phyloP scores from a whole-genome alignment of 2,329 filamentous ascomycete genomes.

The Penicillium polonicum region DNA sequence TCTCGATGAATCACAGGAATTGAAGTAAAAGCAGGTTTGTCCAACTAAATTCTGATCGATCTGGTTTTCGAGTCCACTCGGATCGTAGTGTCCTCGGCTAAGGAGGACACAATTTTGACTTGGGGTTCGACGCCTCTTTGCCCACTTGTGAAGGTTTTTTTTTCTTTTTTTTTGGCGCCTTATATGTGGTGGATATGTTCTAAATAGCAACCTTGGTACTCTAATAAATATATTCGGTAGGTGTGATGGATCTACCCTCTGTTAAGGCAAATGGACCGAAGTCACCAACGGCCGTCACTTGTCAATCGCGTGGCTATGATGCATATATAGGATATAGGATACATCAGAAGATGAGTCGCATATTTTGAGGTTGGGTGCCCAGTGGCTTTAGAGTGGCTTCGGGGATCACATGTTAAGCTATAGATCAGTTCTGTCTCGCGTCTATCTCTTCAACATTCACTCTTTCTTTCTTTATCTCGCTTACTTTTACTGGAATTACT shows the following conservation, averaged over 20 bases:
- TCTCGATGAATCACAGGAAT: not conserved
- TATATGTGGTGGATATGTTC: not conserved
- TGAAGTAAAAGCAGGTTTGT: not conserved
- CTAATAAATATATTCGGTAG: not conserved
- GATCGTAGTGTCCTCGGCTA: conserved; percentile 4
- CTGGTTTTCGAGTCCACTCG: not conserved
- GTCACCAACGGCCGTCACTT: not conserved
- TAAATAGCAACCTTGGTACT: not conserved
- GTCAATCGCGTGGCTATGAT: conserved; percentile 15
- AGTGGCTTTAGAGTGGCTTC: not conserved
- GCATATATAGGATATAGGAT: not conserved
- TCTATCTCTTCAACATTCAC: not conserved
- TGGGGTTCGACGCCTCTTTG: not conserved
- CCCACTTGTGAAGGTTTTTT: not conserved
- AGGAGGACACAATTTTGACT: not conserved
- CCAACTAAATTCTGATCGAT: not conserved
- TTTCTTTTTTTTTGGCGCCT: not conserved
- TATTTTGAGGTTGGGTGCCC: not conserved
- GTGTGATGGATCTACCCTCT: not conserved
- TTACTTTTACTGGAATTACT: not conserved
- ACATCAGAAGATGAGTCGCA: not conserved
- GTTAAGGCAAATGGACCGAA: not conserved
- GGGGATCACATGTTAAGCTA: not conserved
- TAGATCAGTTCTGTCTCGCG: not conserved
- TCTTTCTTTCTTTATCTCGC: not conserved